A percentile compares a stretch with the other conserved stretches of the same genome.
Evolutionary conservation across 73 alveolate genomes (phyloP).

Genomic region (Effrenium voratum): DNA sequence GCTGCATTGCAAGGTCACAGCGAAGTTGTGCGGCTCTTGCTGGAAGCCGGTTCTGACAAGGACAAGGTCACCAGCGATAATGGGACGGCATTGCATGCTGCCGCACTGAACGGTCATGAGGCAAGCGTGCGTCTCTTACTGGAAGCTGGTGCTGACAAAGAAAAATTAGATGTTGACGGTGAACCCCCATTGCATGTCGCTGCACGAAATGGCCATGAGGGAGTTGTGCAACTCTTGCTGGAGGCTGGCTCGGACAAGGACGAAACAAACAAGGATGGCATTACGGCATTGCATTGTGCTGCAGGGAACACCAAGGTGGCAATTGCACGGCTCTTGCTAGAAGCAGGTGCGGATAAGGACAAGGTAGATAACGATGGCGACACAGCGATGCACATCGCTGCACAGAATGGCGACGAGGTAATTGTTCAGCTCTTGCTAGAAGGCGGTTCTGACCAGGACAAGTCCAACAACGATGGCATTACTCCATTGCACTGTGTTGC

Average conservation of each 20-base stretch:
- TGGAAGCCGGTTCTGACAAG: background rate
- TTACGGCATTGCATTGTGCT: too few relatives aligned
- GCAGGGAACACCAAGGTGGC: too few relatives aligned
- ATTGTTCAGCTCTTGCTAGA: background rate
- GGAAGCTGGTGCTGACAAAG: conserved; percentile 21
- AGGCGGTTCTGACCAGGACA: background rate
- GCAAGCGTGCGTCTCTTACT: background rate
- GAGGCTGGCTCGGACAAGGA: background rate
- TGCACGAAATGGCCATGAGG: background rate
- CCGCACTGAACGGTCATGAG: background rate
- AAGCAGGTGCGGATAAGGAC: background rate
- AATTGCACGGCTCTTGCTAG: background rate
- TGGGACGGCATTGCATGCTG: background rate
- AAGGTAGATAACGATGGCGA: background rate
- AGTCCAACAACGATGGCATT: background rate
- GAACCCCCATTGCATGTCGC: background rate
- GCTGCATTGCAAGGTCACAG: background rate
- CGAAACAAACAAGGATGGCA: too few relatives aligned
- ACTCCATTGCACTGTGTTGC: background rate
- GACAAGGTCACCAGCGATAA: background rate
- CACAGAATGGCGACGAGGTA: background rate
- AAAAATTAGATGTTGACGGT: background rate
- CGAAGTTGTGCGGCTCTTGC: background rate
- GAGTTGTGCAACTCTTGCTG: background rate
- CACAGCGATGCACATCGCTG: background rate